Evolutionary conservation across 2,329 filamentous ascomycete species (phyloP), one percentile per base, ranked within the genome.

Genomic region (Sclerotinia trifoliorum): DNA sequence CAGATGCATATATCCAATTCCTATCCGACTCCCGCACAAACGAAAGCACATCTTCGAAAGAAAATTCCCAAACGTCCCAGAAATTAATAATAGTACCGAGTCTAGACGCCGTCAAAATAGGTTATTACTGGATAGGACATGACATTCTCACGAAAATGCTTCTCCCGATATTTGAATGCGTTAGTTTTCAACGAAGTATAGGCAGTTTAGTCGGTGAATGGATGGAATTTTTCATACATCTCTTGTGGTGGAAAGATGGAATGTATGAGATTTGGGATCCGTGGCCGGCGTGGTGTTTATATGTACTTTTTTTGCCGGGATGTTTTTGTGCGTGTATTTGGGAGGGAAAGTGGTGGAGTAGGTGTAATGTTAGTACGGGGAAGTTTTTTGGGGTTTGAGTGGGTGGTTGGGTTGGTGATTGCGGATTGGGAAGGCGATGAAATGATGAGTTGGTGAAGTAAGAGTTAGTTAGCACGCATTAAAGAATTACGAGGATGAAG

Each of bases 51-150:
- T 54, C 13, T 3, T 10, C 4, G 32, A 6, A 58, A 57, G 3
- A 42, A 4, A 61, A 70, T 42, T 64, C 74, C 68, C 4, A 5
- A 1, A 48, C 19, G 5, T 49, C 70, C 4, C 64, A 58, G 10
- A 29, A 63, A n/a, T n/a, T n/a, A 0, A 64, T 71, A 19, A 48
- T 78, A 72, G 35, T 78, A 75, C 6, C 70, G 35, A 3, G 68
- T 69, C 52, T 68, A 76, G 66, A 71, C 8, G n/a, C 3, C 3
- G 15, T 26, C 46, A 66, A 54, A 72, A 74, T 17, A 8, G 82
- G 70, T 1, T 84, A 83, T 73, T 90, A 90, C 77, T 92, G 89
- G 89, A 75, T 88, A n/a, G 87, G 85, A 0, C 88, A 92, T 71
- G 89, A 92, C 68, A 79, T 88, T 1, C 80, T 82, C 1, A 78